A percentile compares a stretch with the other conserved stretches of the same genome.
phyloP scores from a whole-genome alignment of 23 red algal genomes.

The Chondrus crispus region DNA sequence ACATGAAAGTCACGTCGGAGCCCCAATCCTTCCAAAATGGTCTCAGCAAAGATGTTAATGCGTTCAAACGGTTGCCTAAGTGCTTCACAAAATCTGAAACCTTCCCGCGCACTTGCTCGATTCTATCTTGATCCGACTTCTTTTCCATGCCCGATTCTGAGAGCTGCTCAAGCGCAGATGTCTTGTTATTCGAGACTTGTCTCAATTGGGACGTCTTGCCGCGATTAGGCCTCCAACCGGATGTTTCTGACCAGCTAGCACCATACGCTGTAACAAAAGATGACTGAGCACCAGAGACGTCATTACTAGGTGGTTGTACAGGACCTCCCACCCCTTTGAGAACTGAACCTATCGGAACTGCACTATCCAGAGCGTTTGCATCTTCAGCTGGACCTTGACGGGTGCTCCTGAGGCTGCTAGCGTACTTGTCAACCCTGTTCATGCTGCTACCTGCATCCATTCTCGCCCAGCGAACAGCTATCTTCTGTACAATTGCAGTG shows the following conservation, averaged over 20 bases:
- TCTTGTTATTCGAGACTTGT: no score
- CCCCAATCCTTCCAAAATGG: constrained; percentile 48
- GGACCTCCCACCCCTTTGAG: neutral
- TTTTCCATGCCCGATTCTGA: neutral
- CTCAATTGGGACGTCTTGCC: neutral
- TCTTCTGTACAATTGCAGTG: constrained; percentile 8
- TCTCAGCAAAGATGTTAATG: neutral
- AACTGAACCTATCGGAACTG: neutral
- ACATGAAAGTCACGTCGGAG: constrained; percentile 20
- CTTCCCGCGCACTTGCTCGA: constrained; percentile 4
- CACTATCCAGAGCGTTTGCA: neutral
- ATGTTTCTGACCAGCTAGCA: neutral
- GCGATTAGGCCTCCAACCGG: neutral
- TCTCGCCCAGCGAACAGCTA: constrained; percentile 1
- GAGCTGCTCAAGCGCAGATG: neutral
- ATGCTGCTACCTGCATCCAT: neutral
- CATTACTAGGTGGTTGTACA: neutral
- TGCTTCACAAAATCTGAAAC: neutral
- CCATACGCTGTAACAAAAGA: neutral
- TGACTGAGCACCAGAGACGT: neutral
- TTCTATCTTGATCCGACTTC: neutral
- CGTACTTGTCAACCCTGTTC: neutral
- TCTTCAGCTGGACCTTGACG: neutral
- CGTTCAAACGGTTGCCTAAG: neutral
- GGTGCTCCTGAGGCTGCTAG: neutral